Conservation (phyloP, 2,329 filamentous ascomycete genomes). For the Helminthosporium solani region DNA sequence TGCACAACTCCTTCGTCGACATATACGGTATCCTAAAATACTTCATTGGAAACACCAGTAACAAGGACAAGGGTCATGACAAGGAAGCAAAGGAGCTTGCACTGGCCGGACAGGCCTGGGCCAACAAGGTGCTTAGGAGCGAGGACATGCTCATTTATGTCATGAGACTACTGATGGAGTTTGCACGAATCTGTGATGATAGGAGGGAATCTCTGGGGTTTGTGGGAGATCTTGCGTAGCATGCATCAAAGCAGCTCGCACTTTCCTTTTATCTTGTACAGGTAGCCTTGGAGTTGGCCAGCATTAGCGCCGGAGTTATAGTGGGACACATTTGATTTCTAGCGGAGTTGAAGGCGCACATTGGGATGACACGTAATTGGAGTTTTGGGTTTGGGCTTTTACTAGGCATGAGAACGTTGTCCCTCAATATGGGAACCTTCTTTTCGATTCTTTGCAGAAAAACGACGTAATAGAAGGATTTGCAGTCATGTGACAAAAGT, state of each 20-base stretch:
- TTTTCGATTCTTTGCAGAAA: neutral
- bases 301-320: conserved; percentile 2
- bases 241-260: neutral
- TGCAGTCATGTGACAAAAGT: no score
- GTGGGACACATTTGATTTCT: neutral
- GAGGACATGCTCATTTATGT: conserved; percentile 76
- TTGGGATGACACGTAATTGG: neutral
- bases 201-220: conserved; percentile 44
- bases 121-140: conserved; percentile 64
- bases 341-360: neutral
- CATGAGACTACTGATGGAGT: conserved; percentile 56
- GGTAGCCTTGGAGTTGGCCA: neutral
- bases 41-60: conserved; percentile 57
- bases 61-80: conserved; percentile 46
- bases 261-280: neutral
- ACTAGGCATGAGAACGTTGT: neutral
- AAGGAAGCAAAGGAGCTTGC: conserved; percentile 64
- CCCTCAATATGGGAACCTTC: neutral
- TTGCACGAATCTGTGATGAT: conserved; percentile 47
- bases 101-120: conserved; percentile 65
- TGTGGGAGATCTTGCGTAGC: conserved; percentile 26
- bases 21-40: conserved; percentile 73
- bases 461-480: neutral
- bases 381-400: neutral
- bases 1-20: conserved; percentile 72